Evolutionary conservation across 352 stramenopile species (phyloP).

Genomic region (Phytophthora citricola): DNA sequence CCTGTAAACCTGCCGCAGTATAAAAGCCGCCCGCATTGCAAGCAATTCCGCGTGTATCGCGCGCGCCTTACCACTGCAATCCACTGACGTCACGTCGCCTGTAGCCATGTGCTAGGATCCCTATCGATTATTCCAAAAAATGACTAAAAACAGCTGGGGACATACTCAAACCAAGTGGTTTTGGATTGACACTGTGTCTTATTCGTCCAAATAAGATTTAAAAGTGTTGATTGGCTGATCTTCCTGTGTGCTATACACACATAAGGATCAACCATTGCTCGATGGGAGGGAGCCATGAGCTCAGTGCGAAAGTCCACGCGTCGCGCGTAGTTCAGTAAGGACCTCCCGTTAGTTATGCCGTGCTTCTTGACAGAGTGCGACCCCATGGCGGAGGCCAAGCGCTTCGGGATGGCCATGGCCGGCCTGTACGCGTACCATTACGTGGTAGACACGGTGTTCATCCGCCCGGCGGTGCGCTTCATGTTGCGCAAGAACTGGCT

Average conservation of each 20-base stretch:
- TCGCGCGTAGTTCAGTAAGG: slow-evolving; percentile 24
- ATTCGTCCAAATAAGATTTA: slow-evolving; percentile 12
- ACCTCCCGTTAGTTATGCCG: slow-evolving; percentile 49
- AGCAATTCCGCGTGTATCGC: slow-evolving; percentile 5
- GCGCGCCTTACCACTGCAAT: slow-evolving; percentile 7
- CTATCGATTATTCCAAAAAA: slow-evolving; percentile 3
- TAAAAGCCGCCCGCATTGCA: slow-evolving; percentile 4
- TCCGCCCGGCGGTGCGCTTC: slow-evolving; percentile 56
- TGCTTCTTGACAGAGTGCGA: slow-evolving; percentile 78
- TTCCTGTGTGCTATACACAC: neutral
- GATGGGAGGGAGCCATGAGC: slow-evolving; percentile 22
- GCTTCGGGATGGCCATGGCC: slow-evolving; percentile 59
- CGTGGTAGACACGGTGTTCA: slow-evolving; percentile 66
- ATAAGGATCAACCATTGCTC: slow-evolving; percentile 9
- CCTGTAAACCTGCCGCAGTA: slow-evolving; percentile 6
- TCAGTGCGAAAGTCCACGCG: slow-evolving; percentile 44
- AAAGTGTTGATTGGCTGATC: slow-evolving; percentile 12
- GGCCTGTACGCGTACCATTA: slow-evolving; percentile 80
- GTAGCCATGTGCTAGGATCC: neutral
- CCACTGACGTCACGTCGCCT: slow-evolving; percentile 2
- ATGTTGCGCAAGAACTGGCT: slow-evolving; percentile 53
- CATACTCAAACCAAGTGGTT: slow-evolving; percentile 17
- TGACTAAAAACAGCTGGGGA: slow-evolving; percentile 15
- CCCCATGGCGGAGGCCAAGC: slow-evolving; percentile 54
- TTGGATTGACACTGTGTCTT: neutral